Percentiles rank a stretch among this genome's conserved stretches.
These are phyloP conservation scores for Neurospora sp. DNA, from an alignment of 495 filamentous ascomycete genomes.

Conservation along the genomic window DNA sequence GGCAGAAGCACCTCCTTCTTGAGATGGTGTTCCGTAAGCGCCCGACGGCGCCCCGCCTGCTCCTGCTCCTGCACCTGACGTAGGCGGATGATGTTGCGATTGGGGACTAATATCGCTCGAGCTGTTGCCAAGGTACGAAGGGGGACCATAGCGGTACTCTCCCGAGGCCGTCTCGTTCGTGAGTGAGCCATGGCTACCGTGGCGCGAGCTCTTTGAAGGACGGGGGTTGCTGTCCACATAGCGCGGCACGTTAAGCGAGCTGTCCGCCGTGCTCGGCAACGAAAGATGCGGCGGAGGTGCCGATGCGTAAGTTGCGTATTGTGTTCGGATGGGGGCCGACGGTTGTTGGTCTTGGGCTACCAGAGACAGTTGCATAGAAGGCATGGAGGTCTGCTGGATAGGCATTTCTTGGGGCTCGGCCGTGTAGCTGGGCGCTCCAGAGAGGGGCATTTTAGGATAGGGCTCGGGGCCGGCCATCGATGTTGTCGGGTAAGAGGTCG, in stretches of 20 bases:
- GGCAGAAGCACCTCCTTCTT: slow-evolving; percentile 3
- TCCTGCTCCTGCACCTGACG: slow-evolving; percentile 3
- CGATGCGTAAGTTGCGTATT: slow-evolving; percentile 36
- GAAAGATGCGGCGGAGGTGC: slow-evolving; percentile 32
- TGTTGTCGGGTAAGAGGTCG: slow-evolving; percentile 30
- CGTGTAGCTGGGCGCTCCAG: slow-evolving; percentile 30
- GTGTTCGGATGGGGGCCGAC: slow-evolving; percentile 32
- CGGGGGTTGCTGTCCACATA: slow-evolving; percentile 45
- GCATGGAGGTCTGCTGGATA: slow-evolving; percentile 38
- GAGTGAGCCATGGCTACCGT: slow-evolving; percentile 39
- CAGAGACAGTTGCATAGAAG: slow-evolving; percentile 38
- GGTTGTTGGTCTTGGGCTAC: slow-evolving; percentile 28
- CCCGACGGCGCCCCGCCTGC: slow-evolving; percentile 5
- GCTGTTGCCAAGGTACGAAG: slow-evolving; percentile 18
- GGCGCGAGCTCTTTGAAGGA: slow-evolving; percentile 43
- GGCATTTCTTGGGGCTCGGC: slow-evolving; percentile 41
- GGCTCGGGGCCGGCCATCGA: slow-evolving; percentile 28
- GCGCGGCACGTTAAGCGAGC: slow-evolving; percentile 32
- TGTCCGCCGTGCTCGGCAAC: slow-evolving; percentile 30
- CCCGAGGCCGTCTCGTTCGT: slow-evolving; percentile 33
- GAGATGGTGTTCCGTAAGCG: slow-evolving; percentile 10
- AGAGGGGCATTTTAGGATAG: slow-evolving; percentile 38
- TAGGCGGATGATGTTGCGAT: slow-evolving; percentile 20
- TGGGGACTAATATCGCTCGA: slow-evolving; percentile 26
- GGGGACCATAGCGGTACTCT: slow-evolving; percentile 40